Evolutionary conservation across 208 protist species (phyloP), one percentile per base, ranked within the genome.

Genomic region (Trypanosoma theileri): DNA sequence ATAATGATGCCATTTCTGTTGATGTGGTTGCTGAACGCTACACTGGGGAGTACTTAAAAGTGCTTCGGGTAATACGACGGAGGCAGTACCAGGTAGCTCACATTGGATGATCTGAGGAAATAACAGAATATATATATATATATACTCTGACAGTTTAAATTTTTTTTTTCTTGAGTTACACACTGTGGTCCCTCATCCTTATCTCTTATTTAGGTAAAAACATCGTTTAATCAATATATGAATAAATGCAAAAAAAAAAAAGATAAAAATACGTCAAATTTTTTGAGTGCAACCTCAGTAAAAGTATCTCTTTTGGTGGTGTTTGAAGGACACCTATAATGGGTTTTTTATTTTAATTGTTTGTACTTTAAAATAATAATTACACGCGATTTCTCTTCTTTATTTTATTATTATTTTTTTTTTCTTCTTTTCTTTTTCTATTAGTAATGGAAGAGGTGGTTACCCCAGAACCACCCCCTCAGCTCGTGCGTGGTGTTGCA

Each of bases 21-120:
- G 63, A 58, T 12, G 55, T 77, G 17, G 81, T 88, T 13, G 78
- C 78, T 7, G 73, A 83, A 22, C 91, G 91, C 14, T 96, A 93
- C 77, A 96, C 91, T 0, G 91, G 91, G 3, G 87, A 96, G 42
- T 80, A 96, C 66, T 64, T 95, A 31, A 84, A 79, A 31, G 73
- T 95, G 26, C 68, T 88, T 46, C 86, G 89, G 41, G 80, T 94
- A 14, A 8, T 41, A 22, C 53, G 56, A 6, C 16, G n/a, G n/a
- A 6, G 28, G 28, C 28, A 35, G 6, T 6, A 35, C 4, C 4
- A 35, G 28, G 28, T 35, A 35, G 6, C 28, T 35, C 28, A 6
- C 28, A 35, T 35, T 35, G 28, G 6, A 35, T 35, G 28, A 35
- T 35, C 4, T 35, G 28, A 35, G 28, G 28, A 35, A 35, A 1